Base-by-base conservation (phyloP, 805 yeast species). In the Ogataea chonburiensis region DNA sequence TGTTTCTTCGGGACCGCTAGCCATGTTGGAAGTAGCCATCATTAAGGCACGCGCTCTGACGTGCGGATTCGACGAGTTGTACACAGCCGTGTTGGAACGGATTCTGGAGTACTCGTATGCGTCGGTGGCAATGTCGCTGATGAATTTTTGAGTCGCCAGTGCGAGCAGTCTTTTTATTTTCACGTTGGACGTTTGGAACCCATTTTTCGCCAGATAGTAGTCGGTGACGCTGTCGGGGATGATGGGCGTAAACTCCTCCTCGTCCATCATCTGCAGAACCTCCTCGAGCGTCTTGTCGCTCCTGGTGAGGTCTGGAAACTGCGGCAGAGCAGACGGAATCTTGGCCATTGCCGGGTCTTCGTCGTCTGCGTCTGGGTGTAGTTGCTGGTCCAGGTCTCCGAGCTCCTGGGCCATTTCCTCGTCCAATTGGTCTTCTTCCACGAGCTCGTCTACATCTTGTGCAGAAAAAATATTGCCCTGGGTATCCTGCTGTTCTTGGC, bases 201-300 rank as follows among this genome's bases (percentile, higher is more conserved):
- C 97, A 44, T 87, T 82, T 53, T 82, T 81, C 7, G 52, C 46
- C 12, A 91, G 64, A 53, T 91, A 93, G 58, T 88, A 93, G 55
- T 91, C 97, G 0, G 96, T 85, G 8, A 93, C 97, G 0, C 95
- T 89, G 57, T 93, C 98, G 0, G 98, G 98, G 25, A 93, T 93
- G 21, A 91, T 81, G 2, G 98, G 98, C 3, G 96, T 86, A 57
- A 81, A 87, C 40, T 88, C 96, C 45, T 88, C 95, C 41, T 88
- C 96, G 47, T 87, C 95, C 91, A 93, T 82, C 70, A 88, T 68
- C 21, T 81, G 83, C 18, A 93, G 67, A 22, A 93, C 80, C 50
- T 93, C 98, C 49, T 81, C 77, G 35, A 93, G 65, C 0, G 93
- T 80, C 52, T 84, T 85, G 54, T 87, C 95, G 49, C 83, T 82